Base-by-base conservation (phyloP, 345 rosid species). In the Cardamine chenopodiifolia region DNA sequence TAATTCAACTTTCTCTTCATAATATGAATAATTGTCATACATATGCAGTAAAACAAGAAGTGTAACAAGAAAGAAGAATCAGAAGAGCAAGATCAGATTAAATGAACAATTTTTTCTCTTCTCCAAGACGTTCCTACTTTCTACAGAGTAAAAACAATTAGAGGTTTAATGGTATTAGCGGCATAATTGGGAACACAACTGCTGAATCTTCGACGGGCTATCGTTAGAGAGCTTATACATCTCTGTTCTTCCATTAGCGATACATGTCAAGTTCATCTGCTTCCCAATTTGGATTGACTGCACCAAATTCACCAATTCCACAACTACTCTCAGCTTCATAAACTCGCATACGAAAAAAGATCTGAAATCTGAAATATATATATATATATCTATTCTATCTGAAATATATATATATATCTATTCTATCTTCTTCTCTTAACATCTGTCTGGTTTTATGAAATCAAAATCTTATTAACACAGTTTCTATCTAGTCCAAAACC, bases 231-330 rank as follows among this genome's bases (percentile, higher is more conserved):
- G 25, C 14, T 66, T 12, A 70, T 80, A 88, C 44, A 68, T 53
- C 13, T 73, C 49, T 72, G 75, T 87, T 77, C 68, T 87, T 50
- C 96, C 86, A 0, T 74, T 82, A 40, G 79, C 75, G 3, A 75
- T 31, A 84, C 98, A 94, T 7, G 95, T 87, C 86, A 91, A 45
- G 80, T 86, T 85, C 67, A 87, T 63, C 32, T 82, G 79, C 62
- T 72, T 79, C 70, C 91, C 90, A 0, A 79, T 12, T 62, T 76
- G 78, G 62, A 50, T 84, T 17, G 84, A 76, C 98, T 90, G 90
- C 85, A 89, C 57, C 48, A 70, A 13, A 48, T 28, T 37, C 62
- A 77, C 31, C 67, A 74, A 8, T 17, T 45, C 44, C 42, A 47
- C 44, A 55, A 7, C 48, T 4, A 76, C 15, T 67, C 61, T 74